A percentile compares a stretch with the other conserved stretches of the same genome.
These are phyloP conservation scores for Hemisphaericaspora xylanilytica DNA, from an alignment of 1,139 yeast species.

Conservation along the genomic window DNA sequence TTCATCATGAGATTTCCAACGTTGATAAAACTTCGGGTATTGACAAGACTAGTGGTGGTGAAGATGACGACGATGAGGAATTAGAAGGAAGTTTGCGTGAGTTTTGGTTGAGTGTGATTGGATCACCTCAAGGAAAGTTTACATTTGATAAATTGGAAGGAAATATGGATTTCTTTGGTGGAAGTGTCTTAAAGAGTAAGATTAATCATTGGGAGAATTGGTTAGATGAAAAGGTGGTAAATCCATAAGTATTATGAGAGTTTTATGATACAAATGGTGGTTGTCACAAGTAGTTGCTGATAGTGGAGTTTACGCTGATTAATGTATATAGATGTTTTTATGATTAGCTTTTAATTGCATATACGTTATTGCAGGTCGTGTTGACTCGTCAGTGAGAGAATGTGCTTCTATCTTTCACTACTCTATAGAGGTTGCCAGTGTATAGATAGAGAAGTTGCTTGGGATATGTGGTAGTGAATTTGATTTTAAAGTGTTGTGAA, in stretches of 20 bases:
- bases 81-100: constrained; percentile 26
- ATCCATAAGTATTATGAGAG: constrained; percentile 22
- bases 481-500: too few species aligned
- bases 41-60: constrained; percentile 29
- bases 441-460: too few species aligned
- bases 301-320: too few species aligned
- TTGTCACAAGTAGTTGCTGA: too few species aligned
- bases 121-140: constrained; percentile 41
- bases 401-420: too few species aligned
- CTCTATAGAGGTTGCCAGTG: too few species aligned
- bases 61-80: constrained; percentile 19
- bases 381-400: too few species aligned
- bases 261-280: too few species aligned
- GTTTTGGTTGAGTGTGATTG: constrained; percentile 48
- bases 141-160: constrained; percentile 69
- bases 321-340: too few species aligned
- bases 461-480: too few species aligned
- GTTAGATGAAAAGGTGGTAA: constrained; percentile 72
- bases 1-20: constrained; percentile 41
- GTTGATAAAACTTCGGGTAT: constrained; percentile 33
- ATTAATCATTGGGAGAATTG: constrained; percentile 67
- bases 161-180: constrained; percentile 65
- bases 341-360: too few species aligned
- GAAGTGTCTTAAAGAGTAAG: constrained; percentile 61
- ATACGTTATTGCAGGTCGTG: too few species aligned